Conservation (phyloP, 139 green algal species). For the Micractinium sp. region DNA sequence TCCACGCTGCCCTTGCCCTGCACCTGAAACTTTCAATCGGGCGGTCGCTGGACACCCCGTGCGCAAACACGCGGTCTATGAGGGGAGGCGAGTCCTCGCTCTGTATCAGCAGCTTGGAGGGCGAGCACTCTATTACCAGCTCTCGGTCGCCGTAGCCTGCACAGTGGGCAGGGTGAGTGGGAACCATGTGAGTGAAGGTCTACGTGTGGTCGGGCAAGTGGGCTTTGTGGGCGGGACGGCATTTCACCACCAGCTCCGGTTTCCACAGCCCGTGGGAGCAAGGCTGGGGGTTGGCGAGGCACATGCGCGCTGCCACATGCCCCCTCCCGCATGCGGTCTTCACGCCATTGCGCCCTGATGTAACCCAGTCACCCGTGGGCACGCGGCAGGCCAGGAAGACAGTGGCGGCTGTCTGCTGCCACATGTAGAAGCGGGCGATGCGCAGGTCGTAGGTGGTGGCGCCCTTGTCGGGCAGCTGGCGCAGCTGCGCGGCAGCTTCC, state of each 20-base stretch:
- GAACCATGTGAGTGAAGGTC: too few relatives aligned
- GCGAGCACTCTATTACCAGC: slow-evolving; percentile 55
- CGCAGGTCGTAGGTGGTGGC: slow-evolving; percentile 50
- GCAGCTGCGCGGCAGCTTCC: slow-evolving; percentile 48
- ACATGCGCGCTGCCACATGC: too few relatives aligned
- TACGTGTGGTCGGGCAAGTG: too few relatives aligned
- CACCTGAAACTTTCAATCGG: slow-evolving; percentile 56
- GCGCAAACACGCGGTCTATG: slow-evolving; percentile 58
- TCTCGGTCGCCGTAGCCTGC: slow-evolving; percentile 62
- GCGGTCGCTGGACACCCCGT: slow-evolving; percentile 38
- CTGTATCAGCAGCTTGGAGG: slow-evolving; percentile 56
- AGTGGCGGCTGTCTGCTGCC: slow-evolving; percentile 67
- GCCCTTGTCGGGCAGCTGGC: slow-evolving; percentile 8
- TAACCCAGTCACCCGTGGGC: slow-evolving; percentile 75
- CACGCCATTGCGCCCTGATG: too few relatives aligned
- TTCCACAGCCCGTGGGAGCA: too few relatives aligned
- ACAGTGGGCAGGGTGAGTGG: neutral
- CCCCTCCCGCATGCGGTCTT: too few relatives aligned
- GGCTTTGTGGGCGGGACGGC: too few relatives aligned
- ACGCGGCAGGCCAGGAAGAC: slow-evolving; percentile 72
- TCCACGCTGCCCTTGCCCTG: neutral
- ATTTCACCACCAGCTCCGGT: too few relatives aligned
- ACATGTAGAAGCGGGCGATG: slow-evolving; percentile 82
- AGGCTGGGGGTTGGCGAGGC: too few relatives aligned
- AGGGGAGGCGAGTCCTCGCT: slow-evolving; percentile 63